Conservation (phyloP, 306 rosid species). For the Quercus rubra region DNA sequence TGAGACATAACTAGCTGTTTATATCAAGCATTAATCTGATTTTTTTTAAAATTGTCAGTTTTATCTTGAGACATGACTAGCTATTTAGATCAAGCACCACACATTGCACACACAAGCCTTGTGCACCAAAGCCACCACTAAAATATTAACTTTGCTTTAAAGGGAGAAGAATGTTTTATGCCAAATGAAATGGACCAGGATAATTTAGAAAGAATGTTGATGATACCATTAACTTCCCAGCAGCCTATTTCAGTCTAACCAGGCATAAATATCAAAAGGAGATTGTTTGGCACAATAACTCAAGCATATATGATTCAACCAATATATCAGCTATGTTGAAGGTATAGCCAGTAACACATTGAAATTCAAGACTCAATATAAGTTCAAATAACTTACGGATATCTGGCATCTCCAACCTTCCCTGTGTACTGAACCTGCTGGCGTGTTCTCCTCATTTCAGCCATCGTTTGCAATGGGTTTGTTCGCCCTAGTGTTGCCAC, state of each 20-base stretch:
- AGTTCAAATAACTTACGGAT: constrained; percentile 69
- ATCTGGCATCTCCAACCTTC: constrained; percentile 98
- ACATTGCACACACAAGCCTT: neutral
- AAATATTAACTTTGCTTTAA: neutral
- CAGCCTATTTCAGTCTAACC: neutral
- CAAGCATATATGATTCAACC: neutral
- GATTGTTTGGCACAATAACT: neutral
- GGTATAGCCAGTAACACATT: neutral
- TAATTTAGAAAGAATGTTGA: neutral
- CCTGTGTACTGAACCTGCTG: constrained; percentile 94
- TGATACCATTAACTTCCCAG: neutral
- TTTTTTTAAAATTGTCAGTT: neutral
- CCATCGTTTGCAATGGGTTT: constrained; percentile 86
- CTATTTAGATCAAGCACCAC: neutral
- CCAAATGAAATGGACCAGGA: neutral
- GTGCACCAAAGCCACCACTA: neutral
- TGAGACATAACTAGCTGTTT: no score
- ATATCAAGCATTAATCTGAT: no score
- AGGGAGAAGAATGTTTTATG: neutral
- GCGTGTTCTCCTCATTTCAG: constrained; percentile 86
- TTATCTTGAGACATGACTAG: neutral
- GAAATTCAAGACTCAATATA: constrained; percentile 4
- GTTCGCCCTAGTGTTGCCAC: constrained; percentile 85
- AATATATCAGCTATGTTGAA: neutral
- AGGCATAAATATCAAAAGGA: neutral